Base-by-base conservation (phyloP, 345 rosid genomes). In the Brassica incana region DNA sequence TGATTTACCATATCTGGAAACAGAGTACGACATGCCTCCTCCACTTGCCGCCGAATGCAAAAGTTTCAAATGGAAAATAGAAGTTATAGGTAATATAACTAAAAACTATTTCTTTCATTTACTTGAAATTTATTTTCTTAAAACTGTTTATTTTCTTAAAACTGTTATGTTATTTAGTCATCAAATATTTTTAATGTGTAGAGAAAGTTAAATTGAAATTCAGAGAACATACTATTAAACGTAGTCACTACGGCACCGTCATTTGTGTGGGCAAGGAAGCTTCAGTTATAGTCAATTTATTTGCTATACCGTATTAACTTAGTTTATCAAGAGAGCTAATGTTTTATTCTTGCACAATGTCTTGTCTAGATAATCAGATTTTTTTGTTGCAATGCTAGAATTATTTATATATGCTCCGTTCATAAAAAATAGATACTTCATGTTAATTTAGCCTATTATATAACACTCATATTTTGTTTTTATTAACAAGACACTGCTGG, bases 41-140 rank as follows among this genome's bases (percentile, higher is more conserved):
- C 0, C n/a, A 20, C 65, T 54, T 54, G 56, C 65, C 52, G 25
- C 23, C 23, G 6, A 33, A 12, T 50, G 71, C 33, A 65, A 20
- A 4, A 52, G 15, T 2, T 74, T 52, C 36, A 74, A 74, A 52
- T 74, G 65, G 65, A 65, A 16, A 2, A 6, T 75, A 20, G 27
- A 75, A 20, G 23, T 75, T 0, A 74, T 64, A 64, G 70, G 77
- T 73, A 63, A 73, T 35, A 15, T 48, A 48, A 48, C 54, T 48
- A 48, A 48, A 4, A 0, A 48, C 15, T 48, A 45, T 45, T 45
- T 45, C 54, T 12, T 45, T 48, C 54, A 12, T 14, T 48, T 48
- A 48, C 15, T 48, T 11, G 15, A 48, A 48, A 10, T 12, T 48
- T 45, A 45, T 48, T 48, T 48, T 48, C n/a, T 43, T 10, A 12